Evolutionary conservation across 345 rosid species (phyloP), one percentile per base, ranked within the genome.

Genomic region (Triadica sebifera): DNA sequence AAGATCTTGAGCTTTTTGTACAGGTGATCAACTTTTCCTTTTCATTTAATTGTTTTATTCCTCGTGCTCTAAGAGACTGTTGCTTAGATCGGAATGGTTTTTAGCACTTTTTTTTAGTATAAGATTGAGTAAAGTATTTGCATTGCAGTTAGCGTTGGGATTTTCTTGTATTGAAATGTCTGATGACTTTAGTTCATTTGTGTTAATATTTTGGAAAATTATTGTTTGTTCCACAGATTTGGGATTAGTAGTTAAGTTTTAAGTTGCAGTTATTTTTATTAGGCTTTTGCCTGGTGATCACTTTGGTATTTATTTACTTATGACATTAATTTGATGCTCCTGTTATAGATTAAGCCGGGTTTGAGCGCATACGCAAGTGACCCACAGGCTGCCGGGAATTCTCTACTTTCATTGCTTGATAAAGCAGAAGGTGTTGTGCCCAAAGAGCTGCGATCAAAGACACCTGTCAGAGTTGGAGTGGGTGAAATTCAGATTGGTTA

Each of bases 391-490:
- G 93, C 96, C 60, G 98, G 98, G 0, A 75, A 82, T 22, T 91
- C 98, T 8, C 81, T 95, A 67, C 77, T 46, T 38, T 59, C 91
- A 8, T 90, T 95, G 77, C 97, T 93, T 71, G 93, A 90, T 81
- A 86, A 84, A 78, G 99, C 98, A n/a, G 90, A 90, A 82, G 71
- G 88, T 71, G 91, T 83, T 78, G 99, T 95, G 73, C 98, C 97
- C 34, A 86, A 81, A n/a, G 87, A 86, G 58, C 70, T 91, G 86
- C 85, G 94, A 50, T 71, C 89, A 8, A 88, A 81, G 84, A 95
- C 98, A n/a, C 97, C 96, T n/a, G 98, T 93, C 70, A 89, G 97
- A 89, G 97, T 95, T 65, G 98, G 99, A 91, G 99, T 95, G 77
- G 47, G 92, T 79, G 61, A 34, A 19, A 63, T 69, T 61, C 65